Evolutionary conservation across 75 land plant genomes (phyloP), one percentile per base, ranked within the genome.

Genomic region (Azolla pinnata): DNA sequence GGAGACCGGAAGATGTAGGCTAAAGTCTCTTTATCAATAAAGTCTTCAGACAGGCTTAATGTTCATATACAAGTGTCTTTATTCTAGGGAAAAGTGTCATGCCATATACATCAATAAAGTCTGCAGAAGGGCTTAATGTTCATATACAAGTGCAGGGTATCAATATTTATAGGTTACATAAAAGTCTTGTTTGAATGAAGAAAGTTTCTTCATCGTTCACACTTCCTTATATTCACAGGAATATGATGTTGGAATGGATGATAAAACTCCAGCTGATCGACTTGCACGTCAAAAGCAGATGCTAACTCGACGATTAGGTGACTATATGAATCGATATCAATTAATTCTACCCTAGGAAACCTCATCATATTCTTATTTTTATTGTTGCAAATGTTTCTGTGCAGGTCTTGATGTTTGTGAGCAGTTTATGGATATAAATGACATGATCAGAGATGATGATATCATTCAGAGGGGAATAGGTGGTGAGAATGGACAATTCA

Each of bases 361-460:
- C 51, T 20, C 18, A 8, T 48, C 4, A 12, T 48, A 48, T 20
- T 4, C 51, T 48, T 20, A 18, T 12, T 48, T 48, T 7, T 8
- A 4, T 9, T 48, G 4, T 48, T 48, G 51, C 4, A 20, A 1
- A 27, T 3, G 2, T 9, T 52, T 1, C 54, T 52, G 57, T 29
- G 40, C 67, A 90, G 97, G 97, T 30, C 73, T 91, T 57, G 92
- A 91, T 77, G 73, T 77, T n/a, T 91, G 88, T 79, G 96, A 91
- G 68, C 84, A 81, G 32, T 93, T 88, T 54, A 83, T 88, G 79
- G 98, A 93, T 71, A 83, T 88, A 38, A 85, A 75, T 79, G 98
- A 93, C 23, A 78, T 93, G 85, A 85, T 93, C 33, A 80, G 78
- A 35, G 98, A 93, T 75, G 98, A 93, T 54, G 98, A 93, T 69